Conservation (phyloP, 805 yeast species). For the Candida sanyiensis region DNA sequence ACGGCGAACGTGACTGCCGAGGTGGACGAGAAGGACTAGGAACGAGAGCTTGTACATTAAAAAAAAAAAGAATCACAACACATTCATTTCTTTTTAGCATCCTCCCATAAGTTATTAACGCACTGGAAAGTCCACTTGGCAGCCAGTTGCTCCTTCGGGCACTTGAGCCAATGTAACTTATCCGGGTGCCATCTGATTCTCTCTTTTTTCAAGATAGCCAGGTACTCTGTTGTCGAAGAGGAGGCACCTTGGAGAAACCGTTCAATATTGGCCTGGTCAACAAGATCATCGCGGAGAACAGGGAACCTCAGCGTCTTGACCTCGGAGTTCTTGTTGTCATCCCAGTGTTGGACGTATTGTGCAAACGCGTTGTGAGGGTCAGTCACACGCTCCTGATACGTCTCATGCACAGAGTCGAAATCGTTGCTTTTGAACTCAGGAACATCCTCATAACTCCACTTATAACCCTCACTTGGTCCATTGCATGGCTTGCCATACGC, state of each 20-base stretch:
- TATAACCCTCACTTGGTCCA: slow-evolving; percentile 14
- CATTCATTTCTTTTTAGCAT: not conserved
- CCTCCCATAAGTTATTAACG: slow-evolving; percentile 36
- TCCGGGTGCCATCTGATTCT: slow-evolving; percentile 72
- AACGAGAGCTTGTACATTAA: not conserved
- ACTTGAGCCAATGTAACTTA: slow-evolving; percentile 37
- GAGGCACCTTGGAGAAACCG: slow-evolving; percentile 12
- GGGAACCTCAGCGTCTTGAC: slow-evolving; percentile 20
- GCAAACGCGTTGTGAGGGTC: slow-evolving; percentile 5
- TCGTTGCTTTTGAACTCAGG: slow-evolving; percentile 13
- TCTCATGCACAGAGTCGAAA: slow-evolving; percentile 2
- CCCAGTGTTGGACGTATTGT: slow-evolving; percentile 28
- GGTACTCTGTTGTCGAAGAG: slow-evolving; percentile 5
- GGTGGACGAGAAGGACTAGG: slow-evolving; percentile 1
- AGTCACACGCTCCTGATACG: not conserved
- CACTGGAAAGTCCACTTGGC: slow-evolving; percentile 40
- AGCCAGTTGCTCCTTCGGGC: slow-evolving; percentile 10
- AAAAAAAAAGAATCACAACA: not conserved
- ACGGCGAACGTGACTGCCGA: slow-evolving; percentile 6
- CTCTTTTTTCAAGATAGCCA: slow-evolving; percentile 36
- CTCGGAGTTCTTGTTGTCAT: slow-evolving; percentile 13
- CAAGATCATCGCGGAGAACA: slow-evolving; percentile 30
- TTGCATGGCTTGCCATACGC: not conserved
- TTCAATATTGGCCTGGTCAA: slow-evolving; percentile 12
- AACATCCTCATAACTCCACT: slow-evolving; percentile 16